A percentile compares a stretch with the other conserved stretches of the same genome.
These are phyloP conservation scores for Datisca glomerata DNA, from an alignment of 306 rosid species.

Conservation along the genomic window DNA sequence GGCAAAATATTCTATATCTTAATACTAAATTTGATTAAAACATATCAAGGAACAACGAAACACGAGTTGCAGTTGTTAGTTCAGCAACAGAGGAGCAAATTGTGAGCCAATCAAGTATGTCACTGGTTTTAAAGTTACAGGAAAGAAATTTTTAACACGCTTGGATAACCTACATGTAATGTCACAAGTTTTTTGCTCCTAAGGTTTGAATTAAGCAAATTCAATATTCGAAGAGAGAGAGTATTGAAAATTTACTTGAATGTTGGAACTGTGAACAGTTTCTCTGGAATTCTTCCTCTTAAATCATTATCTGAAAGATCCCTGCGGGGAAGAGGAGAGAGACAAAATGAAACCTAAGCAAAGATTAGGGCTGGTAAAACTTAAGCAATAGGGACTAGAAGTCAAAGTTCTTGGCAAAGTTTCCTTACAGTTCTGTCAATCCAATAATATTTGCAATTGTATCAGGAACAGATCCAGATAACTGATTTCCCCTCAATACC, in stretches of 20 bases:
- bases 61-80: too few species aligned
- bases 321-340: constrained; percentile 28
- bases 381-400: constrained; percentile 5
- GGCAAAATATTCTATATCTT: too few species aligned
- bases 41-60: too few species aligned
- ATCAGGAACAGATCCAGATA: constrained; percentile 36
- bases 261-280: constrained; percentile 45
- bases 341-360: constrained; percentile 14
- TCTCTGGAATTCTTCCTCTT: constrained; percentile 58
- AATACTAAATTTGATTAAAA: too few species aligned
- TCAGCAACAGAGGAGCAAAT: too few species aligned
- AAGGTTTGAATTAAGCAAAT: too few species aligned
- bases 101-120: too few species aligned
- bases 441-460: constrained; percentile 27
- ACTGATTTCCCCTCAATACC: constrained; percentile 30
- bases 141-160: too few species aligned
- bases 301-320: constrained; percentile 73
- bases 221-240: too few species aligned
- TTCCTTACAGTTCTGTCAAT: constrained; percentile 27
- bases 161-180: too few species aligned
- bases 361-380: constrained; percentile 4
- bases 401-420: constrained; percentile 3
- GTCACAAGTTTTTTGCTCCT: too few species aligned
- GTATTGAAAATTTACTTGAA: constrained; percentile 51
- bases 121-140: too few species aligned